Evolutionary conservation across 306 rosid genomes (phyloP).

Genomic region (Gleditsia sinensis): DNA sequence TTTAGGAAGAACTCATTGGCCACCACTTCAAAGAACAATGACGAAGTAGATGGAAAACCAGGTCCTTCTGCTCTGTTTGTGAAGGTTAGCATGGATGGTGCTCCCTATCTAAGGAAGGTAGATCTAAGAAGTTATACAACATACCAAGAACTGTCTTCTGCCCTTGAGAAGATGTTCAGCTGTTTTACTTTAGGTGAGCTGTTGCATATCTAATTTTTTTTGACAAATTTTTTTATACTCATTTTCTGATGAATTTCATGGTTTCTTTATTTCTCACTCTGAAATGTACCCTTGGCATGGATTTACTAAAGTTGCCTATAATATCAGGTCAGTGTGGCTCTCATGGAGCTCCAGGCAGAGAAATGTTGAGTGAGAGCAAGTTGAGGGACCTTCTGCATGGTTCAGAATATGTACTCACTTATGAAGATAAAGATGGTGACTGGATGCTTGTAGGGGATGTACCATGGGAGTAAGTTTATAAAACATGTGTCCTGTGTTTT

Average conservation of each 20-base stretch:
- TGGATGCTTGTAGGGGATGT: constrained; percentile 99
- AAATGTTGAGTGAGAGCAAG: constrained; percentile 85
- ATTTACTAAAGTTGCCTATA: constrained; percentile 26
- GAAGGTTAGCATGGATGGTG: constrained; percentile 99
- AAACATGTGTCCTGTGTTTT: neutral
- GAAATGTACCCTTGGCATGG: constrained; percentile 13
- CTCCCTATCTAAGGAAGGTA: constrained; percentile 95
- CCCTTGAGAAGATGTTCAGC: constrained; percentile 98
- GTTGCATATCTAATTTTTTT: constrained; percentile 13
- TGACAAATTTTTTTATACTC: neutral
- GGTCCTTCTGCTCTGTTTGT: constrained; percentile 78
- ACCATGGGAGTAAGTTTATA: constrained; percentile 86
- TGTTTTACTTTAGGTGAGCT: constrained; percentile 84
- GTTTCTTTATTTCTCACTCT: neutral
- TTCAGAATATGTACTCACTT: constrained; percentile 90
- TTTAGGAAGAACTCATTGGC: constrained; percentile 86
- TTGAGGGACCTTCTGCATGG: constrained; percentile 93
- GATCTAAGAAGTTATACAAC: constrained; percentile 81
- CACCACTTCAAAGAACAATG: constrained; percentile 74
- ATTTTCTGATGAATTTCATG: neutral
- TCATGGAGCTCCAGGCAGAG: constrained; percentile 78
- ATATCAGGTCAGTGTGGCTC: constrained; percentile 87
- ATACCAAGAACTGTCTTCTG: constrained; percentile 87
- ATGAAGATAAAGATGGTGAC: constrained; percentile 93
- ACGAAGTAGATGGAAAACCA: constrained; percentile 92